Conservation (phyloP, 2,329 filamentous ascomycete species). For the Didymella keratinophila region DNA sequence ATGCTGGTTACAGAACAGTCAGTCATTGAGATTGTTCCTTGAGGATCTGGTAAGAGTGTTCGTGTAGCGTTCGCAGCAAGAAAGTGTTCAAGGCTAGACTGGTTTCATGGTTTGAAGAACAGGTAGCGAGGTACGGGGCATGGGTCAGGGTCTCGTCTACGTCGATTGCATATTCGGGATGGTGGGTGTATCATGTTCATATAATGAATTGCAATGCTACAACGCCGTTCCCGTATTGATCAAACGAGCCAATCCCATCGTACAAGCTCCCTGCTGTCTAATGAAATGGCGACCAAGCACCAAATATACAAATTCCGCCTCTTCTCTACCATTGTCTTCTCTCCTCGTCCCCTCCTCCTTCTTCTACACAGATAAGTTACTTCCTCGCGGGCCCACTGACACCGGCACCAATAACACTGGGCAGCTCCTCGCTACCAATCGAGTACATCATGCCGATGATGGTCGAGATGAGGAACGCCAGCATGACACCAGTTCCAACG, state of each 20-base stretch:
- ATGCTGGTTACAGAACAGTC: too few species aligned
- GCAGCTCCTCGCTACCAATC: slow-evolving; percentile 86
- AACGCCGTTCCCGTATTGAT: slow-evolving; percentile 43
- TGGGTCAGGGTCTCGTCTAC: too few species aligned
- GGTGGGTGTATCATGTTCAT: slow-evolving; percentile 11
- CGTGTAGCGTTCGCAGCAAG: too few species aligned
- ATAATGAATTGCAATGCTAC: slow-evolving; percentile 43
- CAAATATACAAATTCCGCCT: slow-evolving; percentile 37
- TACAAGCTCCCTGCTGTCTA: slow-evolving; percentile 32
- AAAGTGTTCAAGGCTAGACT: too few species aligned
- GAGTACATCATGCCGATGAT: slow-evolving; percentile 80
- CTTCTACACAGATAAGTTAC: slow-evolving; percentile 28
- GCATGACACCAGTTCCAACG: slow-evolving; percentile 73
- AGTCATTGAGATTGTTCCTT: too few species aligned
- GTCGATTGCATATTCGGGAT: too few species aligned
- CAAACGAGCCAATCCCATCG: slow-evolving; percentile 33
- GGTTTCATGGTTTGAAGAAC: too few species aligned
- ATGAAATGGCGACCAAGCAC: slow-evolving; percentile 34
- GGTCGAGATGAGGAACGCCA: slow-evolving; percentile 73
- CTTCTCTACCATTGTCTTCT: not conserved
- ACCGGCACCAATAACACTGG: slow-evolving; percentile 94
- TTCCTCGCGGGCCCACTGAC: slow-evolving; percentile 70
- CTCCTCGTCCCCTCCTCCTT: not conserved
- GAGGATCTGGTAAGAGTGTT: too few species aligned
- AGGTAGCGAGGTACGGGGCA: too few species aligned